A percentile compares a stretch with the other conserved stretches of the same genome.
phyloP scores from a whole-genome alignment of 768 basidiomycete genomes.

The Macrolepiota albuminosa region DNA sequence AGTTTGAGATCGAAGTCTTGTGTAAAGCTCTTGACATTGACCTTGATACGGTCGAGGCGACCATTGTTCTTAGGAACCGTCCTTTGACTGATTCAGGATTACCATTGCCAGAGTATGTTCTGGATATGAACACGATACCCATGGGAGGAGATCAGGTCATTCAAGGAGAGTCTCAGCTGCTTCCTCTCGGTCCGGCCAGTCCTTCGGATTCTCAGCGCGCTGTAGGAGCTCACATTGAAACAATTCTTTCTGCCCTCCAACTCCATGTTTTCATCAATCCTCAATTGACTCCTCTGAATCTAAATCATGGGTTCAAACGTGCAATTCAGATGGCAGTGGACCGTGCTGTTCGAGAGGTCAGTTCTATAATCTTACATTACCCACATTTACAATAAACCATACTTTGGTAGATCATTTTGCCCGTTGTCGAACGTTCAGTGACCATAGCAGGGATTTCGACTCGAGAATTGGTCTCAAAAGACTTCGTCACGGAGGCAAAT shows the following conservation, averaged over 20 bases:
- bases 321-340: slow-evolving; percentile 90
- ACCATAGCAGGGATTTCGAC: slow-evolving; percentile 99
- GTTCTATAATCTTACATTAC: slow-evolving; percentile 9
- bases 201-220: slow-evolving; percentile 63
- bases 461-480: slow-evolving; percentile 90
- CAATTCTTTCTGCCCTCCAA: slow-evolving; percentile 66
- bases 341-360: slow-evolving; percentile 89
- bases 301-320: slow-evolving; percentile 83
- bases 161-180: slow-evolving; percentile 56
- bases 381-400: neutral
- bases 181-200: slow-evolving; percentile 55
- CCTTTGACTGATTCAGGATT: slow-evolving; percentile 61
- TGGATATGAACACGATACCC: slow-evolving; percentile 74
- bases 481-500: slow-evolving; percentile 89
- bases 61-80: slow-evolving; percentile 75
- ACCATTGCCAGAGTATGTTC: slow-evolving; percentile 71
- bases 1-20: slow-evolving; percentile 97
- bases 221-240: slow-evolving; percentile 75
- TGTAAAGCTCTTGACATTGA: slow-evolving; percentile 91
- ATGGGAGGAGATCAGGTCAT: slow-evolving; percentile 65
- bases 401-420: slow-evolving; percentile 74
- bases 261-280: slow-evolving; percentile 73
- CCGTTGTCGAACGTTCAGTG: slow-evolving; percentile 96
- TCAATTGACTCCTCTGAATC: slow-evolving; percentile 68
- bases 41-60: slow-evolving; percentile 78